Base-by-base conservation (phyloP, 2,329 filamentous ascomycete species). In the Apiospora rasikravindrae region DNA sequence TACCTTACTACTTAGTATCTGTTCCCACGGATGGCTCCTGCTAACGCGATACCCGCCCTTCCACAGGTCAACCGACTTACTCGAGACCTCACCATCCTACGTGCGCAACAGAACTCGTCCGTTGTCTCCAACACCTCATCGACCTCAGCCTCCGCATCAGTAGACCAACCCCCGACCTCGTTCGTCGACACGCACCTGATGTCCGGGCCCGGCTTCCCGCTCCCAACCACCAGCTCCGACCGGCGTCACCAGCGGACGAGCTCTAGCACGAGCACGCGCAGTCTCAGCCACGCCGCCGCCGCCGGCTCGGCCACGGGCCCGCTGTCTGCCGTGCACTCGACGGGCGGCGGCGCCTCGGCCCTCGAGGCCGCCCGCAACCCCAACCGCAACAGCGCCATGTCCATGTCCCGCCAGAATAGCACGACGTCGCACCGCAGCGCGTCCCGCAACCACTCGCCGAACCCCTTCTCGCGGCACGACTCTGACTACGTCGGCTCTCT, bases 61-160 rank as follows among this genome's bases (percentile, higher is more conserved):
- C 22, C 7, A 16, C 79, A 96, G 94, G 94, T 98, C 73, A 98
- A 98, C 84, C 94, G 96, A 45, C 88, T 98, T 44, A 97, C 94
- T 0, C 93, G 96, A 72, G 96, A 98, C 81, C 90, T 98, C 47
- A 92, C 92, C 22, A 87, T 94, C 70, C 90, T 98, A n/a, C 93
- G 95, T 71, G 88, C 89, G 42, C 88, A 89, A 33, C 89, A 92
- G 72, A 92, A 92, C 77, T 89, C 90, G 8, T 92, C 90, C 0
- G 89, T 91, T 42, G 89, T 86, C 5, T 92, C 90, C 64, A 92
- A 91, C 78, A 81, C 89, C n/a, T 92, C 90, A 3, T 92, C 90
- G 0, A 84, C 88, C 40, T 86, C 86, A 71, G 86, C 86, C 72
- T 86, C 87, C 24, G 84, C 83, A 70, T 86, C 87, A n/a, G 83